Percentiles rank a stretch among this genome's conserved stretches.
Conservation (phyloP, 148 eudicot species). For the Nepenthes gracilis region DNA sequence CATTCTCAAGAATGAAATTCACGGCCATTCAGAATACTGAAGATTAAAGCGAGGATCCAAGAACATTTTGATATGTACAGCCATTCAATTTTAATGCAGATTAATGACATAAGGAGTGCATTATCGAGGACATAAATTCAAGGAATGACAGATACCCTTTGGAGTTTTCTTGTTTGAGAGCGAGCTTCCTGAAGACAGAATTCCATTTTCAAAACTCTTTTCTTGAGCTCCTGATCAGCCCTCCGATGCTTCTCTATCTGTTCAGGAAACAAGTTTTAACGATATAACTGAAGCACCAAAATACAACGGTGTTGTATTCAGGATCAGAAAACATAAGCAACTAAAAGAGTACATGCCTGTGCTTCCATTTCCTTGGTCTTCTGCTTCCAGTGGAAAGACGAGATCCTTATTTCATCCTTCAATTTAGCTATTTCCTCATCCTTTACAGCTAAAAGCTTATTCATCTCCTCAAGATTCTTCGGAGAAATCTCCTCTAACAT, state of each 20-base stretch:
- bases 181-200: conserved; percentile 95
- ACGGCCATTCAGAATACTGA: too few relatives aligned
- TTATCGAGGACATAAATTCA: not conserved
- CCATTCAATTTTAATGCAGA: too few relatives aligned
- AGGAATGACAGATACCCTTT: conserved; percentile 41
- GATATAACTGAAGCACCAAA: not conserved
- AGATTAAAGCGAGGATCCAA: too few relatives aligned
- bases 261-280: conserved; percentile 2
- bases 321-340: not conserved
- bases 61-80: too few relatives aligned
- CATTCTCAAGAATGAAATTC: too few relatives aligned
- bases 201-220: conserved; percentile 78
- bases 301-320: not conserved
- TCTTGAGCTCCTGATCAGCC: conserved; percentile 79
- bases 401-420: conserved; percentile 59
- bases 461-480: conserved; percentile 57
- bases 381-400: conserved; percentile 82
- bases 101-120: too few relatives aligned
- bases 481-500: conserved; percentile 73
- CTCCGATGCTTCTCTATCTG: conserved; percentile 78
- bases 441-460: conserved; percentile 49
- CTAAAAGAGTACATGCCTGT: conserved; percentile 37
- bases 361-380: conserved; percentile 76
- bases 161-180: conserved; percentile 88
- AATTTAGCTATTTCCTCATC: conserved; percentile 70